Base-by-base conservation (phyloP, 768 basidiomycete species). In the Tylopilus intermedius region DNA sequence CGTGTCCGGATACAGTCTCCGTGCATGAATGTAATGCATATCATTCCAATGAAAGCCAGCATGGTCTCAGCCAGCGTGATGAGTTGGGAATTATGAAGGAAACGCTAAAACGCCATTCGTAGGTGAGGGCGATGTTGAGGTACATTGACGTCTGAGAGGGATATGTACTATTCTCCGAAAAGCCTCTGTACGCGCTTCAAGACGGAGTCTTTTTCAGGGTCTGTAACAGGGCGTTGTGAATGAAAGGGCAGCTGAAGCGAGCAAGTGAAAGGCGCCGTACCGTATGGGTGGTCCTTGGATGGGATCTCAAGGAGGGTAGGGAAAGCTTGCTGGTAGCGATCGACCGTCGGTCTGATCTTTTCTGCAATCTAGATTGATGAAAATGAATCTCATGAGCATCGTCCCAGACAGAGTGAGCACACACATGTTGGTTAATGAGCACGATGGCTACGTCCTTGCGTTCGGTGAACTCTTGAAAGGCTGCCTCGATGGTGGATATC, bases 271-370 rank as follows among this genome's bases (percentile, higher is more conserved):
- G 8, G 44, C 40, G 38, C 72, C 81, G 53, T 49, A 95, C 95
- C 94, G 62, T 98, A 98, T 33, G 95, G 95, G 71, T 96, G 94
- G 65, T 98, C 95, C 70, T 98, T 98, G 50, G 92, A 94, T 24
- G 96, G 96, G 56, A 99, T 98, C 72, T 99, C 96, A 14, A 99
- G 82, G 38, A 99, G 73, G 0, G 96, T 93, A 21, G 96, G 96
- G 75, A 99, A 99, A 0, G 95, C 84, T 69, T 94, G 90, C 58
- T 91, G 85, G 70, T 99, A 99, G 62, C 85, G 84, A 72, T 99
- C 96, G 11, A 99, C 92, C 1, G 89, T 83, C 0, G 92, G 92
- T 35, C 96, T 78, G 57, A 99, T 99, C 78, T 90, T 92, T 76
- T 98, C 96, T 55, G 96, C 96, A 62, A 98, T 78, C 96, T 97